Conservation (phyloP, 1,284 basidiomycete species). For the Sporisorium scitamineum region DNA sequence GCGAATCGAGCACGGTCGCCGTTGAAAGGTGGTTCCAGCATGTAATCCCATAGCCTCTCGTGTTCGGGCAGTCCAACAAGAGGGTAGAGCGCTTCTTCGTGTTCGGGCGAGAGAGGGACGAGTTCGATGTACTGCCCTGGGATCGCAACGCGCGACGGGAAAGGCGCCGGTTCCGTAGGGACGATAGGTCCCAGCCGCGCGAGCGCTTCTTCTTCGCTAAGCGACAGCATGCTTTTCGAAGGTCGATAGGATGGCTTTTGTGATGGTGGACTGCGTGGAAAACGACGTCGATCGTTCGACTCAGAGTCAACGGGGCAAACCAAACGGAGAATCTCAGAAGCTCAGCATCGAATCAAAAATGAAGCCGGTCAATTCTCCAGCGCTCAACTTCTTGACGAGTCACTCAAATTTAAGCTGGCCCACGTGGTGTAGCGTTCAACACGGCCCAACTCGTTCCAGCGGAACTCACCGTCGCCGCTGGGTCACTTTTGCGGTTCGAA, state of each 20-base stretch:
- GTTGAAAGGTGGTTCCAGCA: conserved; percentile 30
- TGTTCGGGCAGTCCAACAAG: conserved; percentile 30
- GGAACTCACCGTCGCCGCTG: too few relatives aligned
- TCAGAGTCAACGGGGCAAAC: conserved; percentile 14
- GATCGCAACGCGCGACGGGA: conserved; percentile 23
- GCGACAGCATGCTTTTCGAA: conserved; percentile 12
- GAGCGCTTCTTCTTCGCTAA: conserved; percentile 36
- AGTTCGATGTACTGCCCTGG: conserved; percentile 40
- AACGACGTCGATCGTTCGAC: not conserved
- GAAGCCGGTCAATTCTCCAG: conserved; percentile 6
- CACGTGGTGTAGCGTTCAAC: not conserved
- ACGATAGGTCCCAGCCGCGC: conserved; percentile 28
- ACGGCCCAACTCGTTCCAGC: not conserved
- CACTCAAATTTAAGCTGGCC: not conserved
- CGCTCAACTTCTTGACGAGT: not conserved
- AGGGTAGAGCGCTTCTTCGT: conserved; percentile 29
- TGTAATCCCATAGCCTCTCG: conserved; percentile 41
- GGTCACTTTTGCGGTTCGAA: too few relatives aligned
- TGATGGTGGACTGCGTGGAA: not conserved
- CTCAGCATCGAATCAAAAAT: not conserved
- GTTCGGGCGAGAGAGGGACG: conserved; percentile 14
- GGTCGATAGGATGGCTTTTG: not conserved
- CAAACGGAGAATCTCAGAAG: not conserved
- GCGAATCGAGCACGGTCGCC: conserved; percentile 21
- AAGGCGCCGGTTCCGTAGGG: conserved; percentile 15